Conservation (phyloP, 352 stramenopile species). For the Phytophthora pini region DNA sequence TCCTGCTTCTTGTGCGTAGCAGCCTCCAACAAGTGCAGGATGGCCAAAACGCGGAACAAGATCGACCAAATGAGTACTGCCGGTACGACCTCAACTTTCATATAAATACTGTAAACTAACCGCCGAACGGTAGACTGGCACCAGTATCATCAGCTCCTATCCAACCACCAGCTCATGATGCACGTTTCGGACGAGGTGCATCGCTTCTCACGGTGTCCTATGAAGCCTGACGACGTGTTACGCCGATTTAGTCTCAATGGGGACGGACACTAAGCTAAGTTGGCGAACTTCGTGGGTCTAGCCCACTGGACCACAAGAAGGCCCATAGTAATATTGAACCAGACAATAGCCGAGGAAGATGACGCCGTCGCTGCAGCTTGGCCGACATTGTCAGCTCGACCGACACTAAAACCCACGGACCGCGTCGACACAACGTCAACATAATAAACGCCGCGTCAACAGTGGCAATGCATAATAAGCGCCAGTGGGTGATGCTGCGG, state of each 20-base stretch:
- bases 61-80: constrained; percentile 84
- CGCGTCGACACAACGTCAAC: too few species aligned
- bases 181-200: constrained; percentile 69
- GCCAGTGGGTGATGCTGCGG: too few species aligned
- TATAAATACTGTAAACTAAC: constrained; percentile 3
- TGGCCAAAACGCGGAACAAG: constrained; percentile 70
- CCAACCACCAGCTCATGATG: constrained; percentile 59
- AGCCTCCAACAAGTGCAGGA: constrained; percentile 20
- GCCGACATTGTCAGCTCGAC: too few species aligned
- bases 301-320: too few species aligned
- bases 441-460: too few species aligned
- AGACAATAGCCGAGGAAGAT: too few species aligned
- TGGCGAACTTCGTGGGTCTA: too few species aligned
- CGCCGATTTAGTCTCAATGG: constrained; percentile 81
- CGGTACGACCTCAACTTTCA: constrained; percentile 30
- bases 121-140: constrained; percentile 55
- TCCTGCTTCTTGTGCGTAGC: background rate
- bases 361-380: too few species aligned
- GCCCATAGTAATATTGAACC: too few species aligned
- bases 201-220: constrained; percentile 60
- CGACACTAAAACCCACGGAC: too few species aligned
- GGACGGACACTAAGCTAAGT: constrained; percentile 44
- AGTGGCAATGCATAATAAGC: too few species aligned
- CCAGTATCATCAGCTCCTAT: constrained; percentile 69
- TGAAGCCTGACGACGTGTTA: constrained; percentile 77